Percentiles rank a stretch among this genome's conserved stretches.
Evolutionary conservation across 2,329 filamentous ascomycete genomes (phyloP).

Genomic region (Diaporthe sp.): DNA sequence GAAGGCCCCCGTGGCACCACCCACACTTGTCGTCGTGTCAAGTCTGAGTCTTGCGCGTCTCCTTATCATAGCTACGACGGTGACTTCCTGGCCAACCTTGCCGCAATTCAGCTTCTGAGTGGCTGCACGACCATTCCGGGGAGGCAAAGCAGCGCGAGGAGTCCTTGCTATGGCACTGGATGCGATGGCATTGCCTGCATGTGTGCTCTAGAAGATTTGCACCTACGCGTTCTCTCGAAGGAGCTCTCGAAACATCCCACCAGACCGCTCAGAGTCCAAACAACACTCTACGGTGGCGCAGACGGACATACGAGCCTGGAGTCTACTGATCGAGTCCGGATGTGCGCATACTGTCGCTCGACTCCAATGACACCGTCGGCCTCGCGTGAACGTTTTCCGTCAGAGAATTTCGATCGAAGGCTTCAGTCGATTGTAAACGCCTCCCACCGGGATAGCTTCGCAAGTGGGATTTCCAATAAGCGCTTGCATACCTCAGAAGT

Average conservation of each 20-base stretch:
- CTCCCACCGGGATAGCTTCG: neutral
- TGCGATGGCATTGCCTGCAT: neutral
- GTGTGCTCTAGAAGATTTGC: neutral
- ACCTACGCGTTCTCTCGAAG: neutral
- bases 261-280: neutral
- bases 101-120: slow-evolving; percentile 37
- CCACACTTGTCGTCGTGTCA: neutral
- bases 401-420: slow-evolving; percentile 24
- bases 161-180: neutral
- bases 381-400: neutral
- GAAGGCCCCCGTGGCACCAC: neutral
- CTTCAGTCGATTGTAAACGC: slow-evolving; percentile 4
- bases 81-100: slow-evolving; percentile 35
- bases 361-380: neutral
- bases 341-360: neutral
- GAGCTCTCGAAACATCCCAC: neutral
- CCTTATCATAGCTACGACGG: neutral
- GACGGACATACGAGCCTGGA: slow-evolving; percentile 10
- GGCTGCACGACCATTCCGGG: slow-evolving; percentile 8
- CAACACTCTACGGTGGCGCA: neutral
- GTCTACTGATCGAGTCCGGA: neutral
- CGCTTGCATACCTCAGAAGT: slow-evolving; percentile 25
- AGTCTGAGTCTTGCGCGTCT: neutral
- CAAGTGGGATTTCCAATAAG: too few species aligned
- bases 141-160: neutral